phyloP scores from a whole-genome alignment of 2,329 filamentous ascomycete species.

The Xylariaceae sp. region DNA sequence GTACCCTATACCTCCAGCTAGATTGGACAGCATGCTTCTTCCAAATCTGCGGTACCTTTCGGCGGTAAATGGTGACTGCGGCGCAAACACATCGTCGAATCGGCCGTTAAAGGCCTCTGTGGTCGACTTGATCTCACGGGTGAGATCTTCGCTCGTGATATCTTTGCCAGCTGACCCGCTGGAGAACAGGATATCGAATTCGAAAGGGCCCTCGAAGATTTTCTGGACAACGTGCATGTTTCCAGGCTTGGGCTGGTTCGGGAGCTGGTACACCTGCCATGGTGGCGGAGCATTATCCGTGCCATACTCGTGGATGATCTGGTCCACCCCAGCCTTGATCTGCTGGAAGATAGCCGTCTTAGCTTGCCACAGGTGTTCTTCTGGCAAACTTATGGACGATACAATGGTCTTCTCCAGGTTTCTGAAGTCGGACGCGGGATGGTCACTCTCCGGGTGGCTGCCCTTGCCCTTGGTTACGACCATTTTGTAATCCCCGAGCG shows the following conservation, averaged over 20 bases:
- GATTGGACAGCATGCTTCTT: conserved; percentile 86
- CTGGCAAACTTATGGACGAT: conserved; percentile 58
- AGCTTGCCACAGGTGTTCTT: conserved; percentile 73
- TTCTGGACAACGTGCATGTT: conserved; percentile 90
- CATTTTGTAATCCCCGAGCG: conserved; percentile 74
- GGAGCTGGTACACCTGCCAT: conserved; percentile 75
- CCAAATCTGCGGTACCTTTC: conserved; percentile 72
- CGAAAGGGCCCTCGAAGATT: conserved; percentile 80
- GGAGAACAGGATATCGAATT: conserved; percentile 88
- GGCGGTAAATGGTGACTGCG: conserved; percentile 67
- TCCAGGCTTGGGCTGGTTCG: conserved; percentile 59
- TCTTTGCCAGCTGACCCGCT: conserved; percentile 60
- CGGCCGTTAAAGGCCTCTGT: conserved; percentile 64
- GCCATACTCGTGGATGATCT: conserved; percentile 41
- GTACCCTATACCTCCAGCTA: conserved; percentile 90
- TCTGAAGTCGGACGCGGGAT: conserved; percentile 60
- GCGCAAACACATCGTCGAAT: conserved; percentile 65
- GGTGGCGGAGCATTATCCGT: conserved; percentile 66
- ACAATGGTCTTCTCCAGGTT: conserved; percentile 72
- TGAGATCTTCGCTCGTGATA: conserved; percentile 55
- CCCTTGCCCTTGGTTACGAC: conserved; percentile 64
- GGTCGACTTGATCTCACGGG: conserved; percentile 57
- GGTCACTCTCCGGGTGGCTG: conserved; percentile 54
- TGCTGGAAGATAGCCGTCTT: conserved; percentile 57
- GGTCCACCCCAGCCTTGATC: conserved; percentile 42